Evolutionary conservation across 1,284 basidiomycete genomes (phyloP).

Genomic region (Trametes polyzona): DNA sequence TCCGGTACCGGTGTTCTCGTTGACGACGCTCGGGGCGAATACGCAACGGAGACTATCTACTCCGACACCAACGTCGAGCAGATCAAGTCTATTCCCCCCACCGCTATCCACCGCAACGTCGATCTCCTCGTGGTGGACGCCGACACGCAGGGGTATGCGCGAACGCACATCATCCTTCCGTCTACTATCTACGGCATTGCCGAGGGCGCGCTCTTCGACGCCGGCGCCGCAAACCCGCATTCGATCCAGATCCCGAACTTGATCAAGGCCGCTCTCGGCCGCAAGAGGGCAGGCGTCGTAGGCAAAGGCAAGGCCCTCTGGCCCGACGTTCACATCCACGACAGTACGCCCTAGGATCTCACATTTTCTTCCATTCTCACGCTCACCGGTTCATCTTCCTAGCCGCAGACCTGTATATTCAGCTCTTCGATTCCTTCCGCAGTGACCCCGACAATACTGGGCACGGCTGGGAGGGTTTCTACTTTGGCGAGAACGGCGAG

Average conservation of each 20-base stretch:
- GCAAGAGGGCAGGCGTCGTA: slow-evolving; percentile 39
- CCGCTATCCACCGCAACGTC: slow-evolving; percentile 40
- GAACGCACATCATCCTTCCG: slow-evolving; percentile 44
- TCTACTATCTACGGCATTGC: slow-evolving; percentile 46
- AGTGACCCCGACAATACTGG: slow-evolving; percentile 19
- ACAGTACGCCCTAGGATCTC: slow-evolving; percentile 20
- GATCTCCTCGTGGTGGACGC: slow-evolving; percentile 39
- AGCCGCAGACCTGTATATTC: slow-evolving; percentile 33
- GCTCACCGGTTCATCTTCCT: background rate
- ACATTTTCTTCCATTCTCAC: background rate
- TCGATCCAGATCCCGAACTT: slow-evolving; percentile 44
- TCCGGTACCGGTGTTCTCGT: slow-evolving; percentile 46
- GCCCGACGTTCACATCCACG: slow-evolving; percentile 35
- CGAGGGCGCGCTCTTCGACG: slow-evolving; percentile 38
- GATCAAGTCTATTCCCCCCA: slow-evolving; percentile 39
- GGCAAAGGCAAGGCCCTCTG: slow-evolving; percentile 35
- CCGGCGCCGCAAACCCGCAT: slow-evolving; percentile 40
- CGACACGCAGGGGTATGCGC: slow-evolving; percentile 41
- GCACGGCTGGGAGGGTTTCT: slow-evolving; percentile 48
- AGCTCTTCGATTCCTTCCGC: slow-evolving; percentile 25
- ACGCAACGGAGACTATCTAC: slow-evolving; percentile 37
- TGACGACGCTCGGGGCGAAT: slow-evolving; percentile 39
- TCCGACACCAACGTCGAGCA: slow-evolving; percentile 40
- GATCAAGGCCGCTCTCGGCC: slow-evolving; percentile 32
- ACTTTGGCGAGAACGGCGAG: slow-evolving; percentile 50